A percentile compares a stretch with the other conserved stretches of the same genome.
These are phyloP conservation scores for Dioscorea dumetorum DNA, from an alignment of 106 monocot species.

Conservation along the genomic window DNA sequence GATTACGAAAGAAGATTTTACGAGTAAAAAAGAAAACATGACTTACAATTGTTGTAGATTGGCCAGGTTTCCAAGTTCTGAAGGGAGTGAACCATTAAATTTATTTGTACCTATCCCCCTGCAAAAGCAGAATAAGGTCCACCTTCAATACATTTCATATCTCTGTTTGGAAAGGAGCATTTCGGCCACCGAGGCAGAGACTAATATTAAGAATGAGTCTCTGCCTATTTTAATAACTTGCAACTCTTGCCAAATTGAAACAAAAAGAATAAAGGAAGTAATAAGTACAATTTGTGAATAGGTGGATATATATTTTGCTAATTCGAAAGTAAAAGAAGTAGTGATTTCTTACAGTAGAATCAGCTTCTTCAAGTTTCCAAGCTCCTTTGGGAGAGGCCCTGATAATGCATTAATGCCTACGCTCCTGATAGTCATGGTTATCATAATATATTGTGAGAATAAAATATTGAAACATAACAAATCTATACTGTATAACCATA, in stretches of 20 bases:
- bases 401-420: slow-evolving; percentile 25
- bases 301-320: background rate
- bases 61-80: slow-evolving; percentile 20
- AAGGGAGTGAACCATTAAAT: slow-evolving; percentile 23
- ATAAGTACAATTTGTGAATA: background rate
- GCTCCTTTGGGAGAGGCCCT: slow-evolving; percentile 20
- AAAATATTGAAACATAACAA: background rate
- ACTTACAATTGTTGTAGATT: slow-evolving; percentile 19
- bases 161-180: too few species aligned
- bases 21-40: background rate
- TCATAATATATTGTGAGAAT: background rate
- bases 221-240: background rate
- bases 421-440: slow-evolving; percentile 3
- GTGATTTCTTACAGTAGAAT: slow-evolving; percentile 17
- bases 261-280: background rate
- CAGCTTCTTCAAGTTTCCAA: slow-evolving; percentile 19
- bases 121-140: slow-evolving; percentile 6
- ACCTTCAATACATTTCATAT: too few species aligned
- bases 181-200: background rate
- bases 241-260: background rate
- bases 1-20: background rate
- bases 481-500: background rate
- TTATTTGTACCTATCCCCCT: slow-evolving; percentile 26
- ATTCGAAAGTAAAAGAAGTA: background rate
- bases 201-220: background rate